These are phyloP conservation scores for Loxodes magnus DNA, from an alignment of 73 alveolate species.

Conservation along the genomic window DNA sequence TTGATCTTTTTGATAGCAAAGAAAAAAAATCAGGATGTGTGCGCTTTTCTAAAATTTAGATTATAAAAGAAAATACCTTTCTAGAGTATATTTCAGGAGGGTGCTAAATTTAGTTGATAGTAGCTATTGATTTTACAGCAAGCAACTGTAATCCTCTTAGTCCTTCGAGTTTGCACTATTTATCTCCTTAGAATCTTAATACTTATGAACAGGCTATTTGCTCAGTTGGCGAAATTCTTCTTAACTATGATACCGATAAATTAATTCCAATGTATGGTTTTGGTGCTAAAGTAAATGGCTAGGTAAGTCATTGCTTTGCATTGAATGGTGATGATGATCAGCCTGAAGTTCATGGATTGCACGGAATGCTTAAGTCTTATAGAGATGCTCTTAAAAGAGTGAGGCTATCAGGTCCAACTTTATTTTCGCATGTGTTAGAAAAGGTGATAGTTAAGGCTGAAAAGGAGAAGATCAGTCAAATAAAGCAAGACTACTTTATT, in stretches of 20 bases:
- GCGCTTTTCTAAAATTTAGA: background rate
- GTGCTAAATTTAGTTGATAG: slow-evolving; percentile 7
- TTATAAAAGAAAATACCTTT: slow-evolving; percentile 5
- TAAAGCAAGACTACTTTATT: slow-evolving; percentile 15
- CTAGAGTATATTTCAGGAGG: slow-evolving; percentile 23
- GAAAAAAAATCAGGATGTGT: background rate
- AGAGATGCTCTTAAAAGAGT: slow-evolving; percentile 25
- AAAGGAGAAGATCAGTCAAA: slow-evolving; percentile 6
- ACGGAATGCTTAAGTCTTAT: slow-evolving; percentile 34
- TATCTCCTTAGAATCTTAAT: slow-evolving; percentile 19
- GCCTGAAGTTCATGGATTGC: slow-evolving; percentile 47
- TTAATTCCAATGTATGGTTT: slow-evolving; percentile 72
- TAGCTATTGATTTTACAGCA: slow-evolving; percentile 21
- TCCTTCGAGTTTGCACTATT: slow-evolving; percentile 14
- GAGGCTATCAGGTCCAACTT: slow-evolving; percentile 41
- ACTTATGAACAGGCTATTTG: slow-evolving; percentile 54
- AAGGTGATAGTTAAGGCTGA: slow-evolving; percentile 10
- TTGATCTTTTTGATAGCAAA: background rate
- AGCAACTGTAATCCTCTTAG: slow-evolving; percentile 9
- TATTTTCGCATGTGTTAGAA: slow-evolving; percentile 35
- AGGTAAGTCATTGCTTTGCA: slow-evolving; percentile 52
- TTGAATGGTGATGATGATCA: slow-evolving; percentile 29
- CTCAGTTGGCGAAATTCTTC: slow-evolving; percentile 60
- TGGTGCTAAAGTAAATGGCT: slow-evolving; percentile 38
- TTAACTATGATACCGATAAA: slow-evolving; percentile 54